phyloP scores from a whole-genome alignment of 2,329 filamentous ascomycete species.

The Ceratocystis ficicola region DNA sequence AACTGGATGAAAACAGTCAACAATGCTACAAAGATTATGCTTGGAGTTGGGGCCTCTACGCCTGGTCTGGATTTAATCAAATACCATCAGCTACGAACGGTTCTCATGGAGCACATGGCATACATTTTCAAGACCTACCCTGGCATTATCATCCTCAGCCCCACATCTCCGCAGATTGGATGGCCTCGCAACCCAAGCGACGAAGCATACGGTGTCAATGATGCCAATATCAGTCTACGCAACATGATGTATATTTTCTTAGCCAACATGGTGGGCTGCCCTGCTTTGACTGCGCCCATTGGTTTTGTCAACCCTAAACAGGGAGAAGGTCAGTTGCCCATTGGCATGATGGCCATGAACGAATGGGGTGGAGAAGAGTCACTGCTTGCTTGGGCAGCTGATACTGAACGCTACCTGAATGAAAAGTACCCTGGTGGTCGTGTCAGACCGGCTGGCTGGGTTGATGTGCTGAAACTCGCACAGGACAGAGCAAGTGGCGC shows the following conservation, averaged over 20 bases:
- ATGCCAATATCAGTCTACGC: constrained; percentile 59
- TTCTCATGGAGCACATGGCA: constrained; percentile 69
- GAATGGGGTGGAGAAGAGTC: constrained; percentile 57
- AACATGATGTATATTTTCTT: constrained; percentile 81
- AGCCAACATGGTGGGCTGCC: constrained; percentile 69
- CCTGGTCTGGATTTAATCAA: constrained; percentile 58
- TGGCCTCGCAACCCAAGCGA: constrained; percentile 53
- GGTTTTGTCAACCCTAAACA: constrained; percentile 52
- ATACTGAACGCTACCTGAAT: constrained; percentile 45
- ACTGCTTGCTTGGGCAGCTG: constrained; percentile 47
- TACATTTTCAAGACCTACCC: constrained; percentile 58
- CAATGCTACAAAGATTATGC: constrained; percentile 55
- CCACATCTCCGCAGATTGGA: constrained; percentile 62
- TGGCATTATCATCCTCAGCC: constrained; percentile 65
- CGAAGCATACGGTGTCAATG: constrained; percentile 57
- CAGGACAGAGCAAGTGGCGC: constrained; percentile 22
- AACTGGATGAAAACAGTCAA: constrained; percentile 47
- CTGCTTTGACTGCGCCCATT: constrained; percentile 60
- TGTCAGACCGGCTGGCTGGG: constrained; percentile 42
- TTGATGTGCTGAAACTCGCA: constrained; percentile 40
- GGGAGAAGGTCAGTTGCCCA: constrained; percentile 46
- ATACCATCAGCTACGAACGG: constrained; percentile 58
- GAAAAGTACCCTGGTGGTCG: constrained; percentile 38
- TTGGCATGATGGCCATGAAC: constrained; percentile 51
- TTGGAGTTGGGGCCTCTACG: constrained; percentile 53